Conservation (phyloP, 331 rosid genomes). For the Quercus lobata region DNA sequence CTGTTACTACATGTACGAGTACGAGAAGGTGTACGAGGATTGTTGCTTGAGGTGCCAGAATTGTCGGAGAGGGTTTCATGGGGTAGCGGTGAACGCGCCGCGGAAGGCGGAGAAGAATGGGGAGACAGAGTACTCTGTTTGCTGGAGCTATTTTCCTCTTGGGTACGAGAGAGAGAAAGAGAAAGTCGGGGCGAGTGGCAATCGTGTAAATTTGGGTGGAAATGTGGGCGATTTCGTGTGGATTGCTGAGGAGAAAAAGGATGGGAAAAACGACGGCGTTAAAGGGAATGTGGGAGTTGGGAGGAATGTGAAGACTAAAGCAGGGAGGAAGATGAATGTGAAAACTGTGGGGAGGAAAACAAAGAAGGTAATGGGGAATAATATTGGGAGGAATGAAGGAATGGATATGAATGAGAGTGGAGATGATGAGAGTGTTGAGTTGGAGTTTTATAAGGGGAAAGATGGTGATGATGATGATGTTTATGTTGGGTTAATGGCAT, state of each 20-base stretch:
- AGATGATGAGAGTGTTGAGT: conserved; percentile 39
- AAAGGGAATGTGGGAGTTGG: not conserved
- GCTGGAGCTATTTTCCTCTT: conserved; percentile 28
- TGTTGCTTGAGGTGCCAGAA: conserved; percentile 53
- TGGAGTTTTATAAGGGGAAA: conserved; percentile 35
- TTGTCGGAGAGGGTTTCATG: conserved; percentile 57
- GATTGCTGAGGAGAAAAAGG: not conserved
- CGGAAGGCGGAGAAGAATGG: conserved; percentile 19
- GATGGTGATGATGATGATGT: conserved; percentile 30
- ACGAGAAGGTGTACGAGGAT: conserved; percentile 44
- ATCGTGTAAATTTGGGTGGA: conserved; percentile 6
- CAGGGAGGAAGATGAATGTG: not conserved
- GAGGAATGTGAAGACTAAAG: conserved; percentile 4
- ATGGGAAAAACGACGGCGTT: not conserved
- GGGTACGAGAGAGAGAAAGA: conserved; percentile 6
- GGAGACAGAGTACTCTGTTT: conserved; percentile 46
- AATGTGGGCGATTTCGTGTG: not conserved
- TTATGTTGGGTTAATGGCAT: conserved; percentile 22
- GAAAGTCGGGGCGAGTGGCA: not conserved
- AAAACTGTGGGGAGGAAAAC: not conserved
- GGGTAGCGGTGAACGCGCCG: conserved; percentile 47
- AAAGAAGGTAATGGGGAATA: conserved; percentile 23
- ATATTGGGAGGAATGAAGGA: conserved; percentile 15
- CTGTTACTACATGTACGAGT: conserved; percentile 38
- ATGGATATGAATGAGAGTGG: not conserved